These are phyloP conservation scores for Nemania diffusa DNA, from an alignment of 2,329 filamentous ascomycete genomes.

Conservation along the genomic window DNA sequence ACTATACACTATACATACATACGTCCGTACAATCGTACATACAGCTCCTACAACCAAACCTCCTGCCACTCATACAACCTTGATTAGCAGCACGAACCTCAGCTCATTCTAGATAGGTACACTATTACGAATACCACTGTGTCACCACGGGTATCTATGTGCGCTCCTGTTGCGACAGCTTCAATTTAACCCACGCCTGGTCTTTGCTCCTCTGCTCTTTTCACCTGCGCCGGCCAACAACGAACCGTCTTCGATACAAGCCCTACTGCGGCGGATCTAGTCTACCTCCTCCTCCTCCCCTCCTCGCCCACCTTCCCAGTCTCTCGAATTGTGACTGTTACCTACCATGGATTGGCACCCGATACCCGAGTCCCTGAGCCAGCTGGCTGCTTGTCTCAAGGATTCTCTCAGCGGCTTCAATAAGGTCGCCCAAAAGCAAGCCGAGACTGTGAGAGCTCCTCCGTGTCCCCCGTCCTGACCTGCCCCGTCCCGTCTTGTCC, in stretches of 20 bases:
- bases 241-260: slow-evolving; percentile 7
- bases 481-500: slow-evolving; percentile 18
- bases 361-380: slow-evolving; percentile 83
- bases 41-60: background rate
- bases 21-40: background rate
- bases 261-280: background rate
- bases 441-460: slow-evolving; percentile 76
- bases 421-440: slow-evolving; percentile 83
- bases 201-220: background rate
- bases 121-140: slow-evolving; percentile 8
- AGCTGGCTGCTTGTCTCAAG: slow-evolving; percentile 88
- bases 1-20: slow-evolving; percentile 1
- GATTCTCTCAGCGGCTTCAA: slow-evolving; percentile 91
- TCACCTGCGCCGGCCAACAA: slow-evolving; percentile 21
- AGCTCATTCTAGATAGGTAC: slow-evolving; percentile 9
- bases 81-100: slow-evolving; percentile 2
- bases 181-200: slow-evolving; percentile 10
- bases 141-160: slow-evolving; percentile 17
- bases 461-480: slow-evolving; percentile 30
- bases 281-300: background rate
- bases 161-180: slow-evolving; percentile 27
- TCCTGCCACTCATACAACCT: slow-evolving; percentile 2
- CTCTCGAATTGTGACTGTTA: slow-evolving; percentile 31
- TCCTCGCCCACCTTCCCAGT: background rate
- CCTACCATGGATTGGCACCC: slow-evolving; percentile 91